Base-by-base conservation (phyloP, 2,329 filamentous ascomycete genomes). In the Phoma sp. region DNA sequence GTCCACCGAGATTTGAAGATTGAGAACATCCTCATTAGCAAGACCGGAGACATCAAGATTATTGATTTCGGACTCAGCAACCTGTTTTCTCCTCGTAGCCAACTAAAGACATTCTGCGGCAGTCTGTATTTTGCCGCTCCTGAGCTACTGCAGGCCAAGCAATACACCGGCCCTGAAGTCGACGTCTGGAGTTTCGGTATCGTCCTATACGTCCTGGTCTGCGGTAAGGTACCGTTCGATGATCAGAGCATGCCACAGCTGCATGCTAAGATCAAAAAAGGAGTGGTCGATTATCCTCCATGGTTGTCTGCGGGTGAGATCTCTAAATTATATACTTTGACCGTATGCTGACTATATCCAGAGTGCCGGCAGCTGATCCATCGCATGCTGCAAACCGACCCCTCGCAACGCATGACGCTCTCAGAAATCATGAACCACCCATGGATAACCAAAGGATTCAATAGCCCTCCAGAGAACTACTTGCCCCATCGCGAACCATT, bases 111-210 rank as follows among this genome's bases (percentile, higher is more conserved):
- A 0, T 99, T 98, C 70, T 99, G 95, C 69, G 95, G 95, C 41
- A 97, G 93, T 80, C 80, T 99, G 33, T 99, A 99, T 74, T 99
- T 99, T 78, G 95, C 95, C 25, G 95, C 95, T 1, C 95, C 95
- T 0, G 95, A 99, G 73, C 80, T 99, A 45, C 82, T 99, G 42
- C 93, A 98, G 73, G 95, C 95, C 32, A 89, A 90, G 69, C 91
- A 93, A 53, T 99, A 99, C 71, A 96, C 91, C 1, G 95, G 95
- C 0, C 95, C 95, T 0, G 95, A 99, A 72, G 95, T 99, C 25
- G 95, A 99, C 70, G 86, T 98, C 1, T 99, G 95, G 95, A 98
- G 95, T 78, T 98, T 98, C 76, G 95, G 95, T 22, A 97, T 99
- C 65, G 95, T 99, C 10, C 83, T 99, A 11, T 99, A 98, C 68